Percentiles rank a stretch among this genome's conserved stretches.
Conservation (phyloP, 805 yeast species). For the Candida broadrunensis region DNA sequence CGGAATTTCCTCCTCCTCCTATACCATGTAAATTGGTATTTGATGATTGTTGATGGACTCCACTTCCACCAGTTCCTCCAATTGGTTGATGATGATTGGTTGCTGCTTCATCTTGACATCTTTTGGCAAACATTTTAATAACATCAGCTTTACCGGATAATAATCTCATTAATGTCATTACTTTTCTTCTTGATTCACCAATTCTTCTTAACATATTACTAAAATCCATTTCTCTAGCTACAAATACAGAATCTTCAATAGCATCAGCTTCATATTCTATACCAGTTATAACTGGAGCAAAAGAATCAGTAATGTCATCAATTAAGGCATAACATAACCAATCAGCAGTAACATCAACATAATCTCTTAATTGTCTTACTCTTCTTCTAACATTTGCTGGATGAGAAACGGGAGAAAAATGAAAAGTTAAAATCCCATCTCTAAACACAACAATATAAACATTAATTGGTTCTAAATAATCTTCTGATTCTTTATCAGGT, state of each 20-base stretch:
- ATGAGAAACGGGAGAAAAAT: conserved; percentile 56
- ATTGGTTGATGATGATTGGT: not conserved
- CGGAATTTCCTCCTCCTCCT: no score
- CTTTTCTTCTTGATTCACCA: conserved; percentile 86
- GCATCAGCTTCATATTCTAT: conserved; percentile 80
- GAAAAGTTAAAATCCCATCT: conserved; percentile 59
- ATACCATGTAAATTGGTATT: conserved; percentile 1
- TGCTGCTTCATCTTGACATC: conserved; percentile 74
- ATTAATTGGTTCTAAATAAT: conserved; percentile 76
- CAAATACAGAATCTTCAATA: conserved; percentile 81
- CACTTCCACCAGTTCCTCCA: not conserved
- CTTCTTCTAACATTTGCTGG: conserved; percentile 75
- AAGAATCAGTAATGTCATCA: conserved; percentile 83
- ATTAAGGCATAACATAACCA: conserved; percentile 81
- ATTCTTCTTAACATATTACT: conserved; percentile 74
- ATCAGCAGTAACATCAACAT: conserved; percentile 74
- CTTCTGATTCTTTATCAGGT: conserved; percentile 75
- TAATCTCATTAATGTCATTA: conserved; percentile 88
- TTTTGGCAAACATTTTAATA: conserved; percentile 90
- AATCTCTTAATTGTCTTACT: conserved; percentile 74
- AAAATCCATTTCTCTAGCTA: conserved; percentile 71
- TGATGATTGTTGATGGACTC: not conserved
- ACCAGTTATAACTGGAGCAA: conserved; percentile 76
- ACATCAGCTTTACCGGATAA: conserved; percentile 95
- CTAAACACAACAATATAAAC: conserved; percentile 65